phyloP scores from a whole-genome alignment of 176 grass and related monocot species.

The Phoenix roebelenii region DNA sequence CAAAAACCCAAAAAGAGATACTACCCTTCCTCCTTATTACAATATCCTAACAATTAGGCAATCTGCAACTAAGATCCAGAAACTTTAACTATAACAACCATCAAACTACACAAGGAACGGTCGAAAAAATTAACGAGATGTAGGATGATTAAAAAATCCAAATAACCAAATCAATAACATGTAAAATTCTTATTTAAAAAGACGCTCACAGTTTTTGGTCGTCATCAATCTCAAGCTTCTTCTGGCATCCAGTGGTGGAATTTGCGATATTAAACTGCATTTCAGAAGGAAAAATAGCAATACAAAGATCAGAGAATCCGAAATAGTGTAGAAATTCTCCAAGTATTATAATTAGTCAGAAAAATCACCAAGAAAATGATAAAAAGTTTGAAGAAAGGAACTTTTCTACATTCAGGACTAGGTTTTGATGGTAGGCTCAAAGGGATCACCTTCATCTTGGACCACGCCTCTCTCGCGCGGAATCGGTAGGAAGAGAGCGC shows the following conservation, averaged over 20 bases:
- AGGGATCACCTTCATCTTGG: slow-evolving; percentile 10
- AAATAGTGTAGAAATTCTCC: background rate
- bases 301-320: background rate
- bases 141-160: no score
- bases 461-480: background rate
- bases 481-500: background rate
- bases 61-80: no score
- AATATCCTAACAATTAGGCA: no score
- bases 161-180: background rate
- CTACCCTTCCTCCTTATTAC: no score
- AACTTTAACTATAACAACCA: no score
- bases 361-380: no score
- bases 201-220: slow-evolving; percentile 12
- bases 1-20: no score
- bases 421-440: background rate
- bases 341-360: no score
- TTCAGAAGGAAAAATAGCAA: background rate
- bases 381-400: no score
- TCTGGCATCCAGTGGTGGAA: slow-evolving; percentile 13
- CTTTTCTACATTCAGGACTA: no score
- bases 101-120: no score
- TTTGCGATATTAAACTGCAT: slow-evolving; percentile 5
- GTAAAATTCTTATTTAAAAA: background rate
- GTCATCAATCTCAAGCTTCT: slow-evolving; percentile 18
- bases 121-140: no score